These are phyloP conservation scores for Crithidia bombi DNA, from an alignment of 208 protist species.

Conservation along the genomic window DNA sequence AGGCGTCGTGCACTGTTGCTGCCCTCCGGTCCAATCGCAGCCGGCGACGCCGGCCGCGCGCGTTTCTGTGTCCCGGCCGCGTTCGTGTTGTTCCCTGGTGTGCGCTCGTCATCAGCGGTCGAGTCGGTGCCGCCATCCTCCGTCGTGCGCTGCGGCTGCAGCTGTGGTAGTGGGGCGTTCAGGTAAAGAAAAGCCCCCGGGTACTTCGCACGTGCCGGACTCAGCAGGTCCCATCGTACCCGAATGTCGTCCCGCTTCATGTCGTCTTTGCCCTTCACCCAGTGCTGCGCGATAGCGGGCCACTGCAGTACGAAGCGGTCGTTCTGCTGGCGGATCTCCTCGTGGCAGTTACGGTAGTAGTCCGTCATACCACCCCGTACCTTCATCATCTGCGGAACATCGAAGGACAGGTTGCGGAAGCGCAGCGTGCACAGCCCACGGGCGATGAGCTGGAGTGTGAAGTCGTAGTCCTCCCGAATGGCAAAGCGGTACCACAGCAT, in stretches of 20 bases:
- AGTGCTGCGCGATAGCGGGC: slow-evolving; percentile 72
- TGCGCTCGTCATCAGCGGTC: background rate
- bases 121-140: background rate
- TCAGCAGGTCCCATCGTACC: slow-evolving; percentile 75
- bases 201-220: slow-evolving; percentile 52
- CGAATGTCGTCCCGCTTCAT: slow-evolving; percentile 77
- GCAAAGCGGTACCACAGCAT: slow-evolving; percentile 87
- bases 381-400: slow-evolving; percentile 86
- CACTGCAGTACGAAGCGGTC: slow-evolving; percentile 71
- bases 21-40: background rate
- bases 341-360: slow-evolving; percentile 80
- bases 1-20: background rate
- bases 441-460: slow-evolving; percentile 85
- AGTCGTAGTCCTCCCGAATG: slow-evolving; percentile 92
- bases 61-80: slow-evolving; percentile 19
- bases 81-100: background rate
- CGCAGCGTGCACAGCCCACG: slow-evolving; percentile 77
- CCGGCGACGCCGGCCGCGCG: slow-evolving; percentile 11
- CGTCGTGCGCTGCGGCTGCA: slow-evolving; percentile 42
- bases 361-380: slow-evolving; percentile 85
- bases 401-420: slow-evolving; percentile 83
- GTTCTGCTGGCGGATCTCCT: slow-evolving; percentile 76
- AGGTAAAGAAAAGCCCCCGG: slow-evolving; percentile 64
- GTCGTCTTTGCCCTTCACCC: slow-evolving; percentile 74
- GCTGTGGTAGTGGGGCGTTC: slow-evolving; percentile 44